Percentiles rank a stretch among this genome's conserved stretches.
phyloP scores from a whole-genome alignment of 2,329 filamentous ascomycete species.

The Aspergillus tanneri region DNA sequence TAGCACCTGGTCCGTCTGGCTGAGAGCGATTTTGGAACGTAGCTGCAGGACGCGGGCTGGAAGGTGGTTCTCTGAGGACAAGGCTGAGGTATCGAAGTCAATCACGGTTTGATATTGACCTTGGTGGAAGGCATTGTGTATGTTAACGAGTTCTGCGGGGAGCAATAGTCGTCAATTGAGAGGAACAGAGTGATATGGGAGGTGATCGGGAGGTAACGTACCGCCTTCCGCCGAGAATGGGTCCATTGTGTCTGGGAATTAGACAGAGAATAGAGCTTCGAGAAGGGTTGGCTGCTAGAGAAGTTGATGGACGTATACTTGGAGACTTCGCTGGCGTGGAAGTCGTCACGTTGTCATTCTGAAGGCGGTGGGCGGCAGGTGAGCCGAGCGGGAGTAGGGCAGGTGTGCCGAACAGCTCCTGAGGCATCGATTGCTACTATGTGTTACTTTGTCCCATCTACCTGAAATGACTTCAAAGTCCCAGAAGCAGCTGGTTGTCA shows the following conservation, averaged over 20 bases:
- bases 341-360: constrained; percentile 27
- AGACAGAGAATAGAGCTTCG: background rate
- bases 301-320: background rate
- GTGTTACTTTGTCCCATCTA: background rate
- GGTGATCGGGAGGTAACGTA: constrained; percentile 28
- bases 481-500: background rate
- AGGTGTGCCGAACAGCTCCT: background rate
- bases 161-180: constrained; percentile 16
- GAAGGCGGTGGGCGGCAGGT: constrained; percentile 16
- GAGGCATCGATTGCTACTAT: constrained; percentile 6
- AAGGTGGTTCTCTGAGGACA: constrained; percentile 75
- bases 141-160: constrained; percentile 62
- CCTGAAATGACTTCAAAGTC: background rate
- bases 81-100: constrained; percentile 77
- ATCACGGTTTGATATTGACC: constrained; percentile 85
- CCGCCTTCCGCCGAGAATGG: constrained; percentile 65
- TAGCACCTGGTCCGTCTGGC: constrained; percentile 71
- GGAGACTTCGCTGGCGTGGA: constrained; percentile 9
- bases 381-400: constrained; percentile 13
- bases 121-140: constrained; percentile 66
- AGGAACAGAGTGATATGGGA: background rate
- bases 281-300: background rate
- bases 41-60: constrained; percentile 75
- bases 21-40: constrained; percentile 79
- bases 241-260: constrained; percentile 50